Evolutionary conservation across 257 asterid species (phyloP), one percentile per base, ranked within the genome.

Genomic region (Paraleonurus japonicus): DNA sequence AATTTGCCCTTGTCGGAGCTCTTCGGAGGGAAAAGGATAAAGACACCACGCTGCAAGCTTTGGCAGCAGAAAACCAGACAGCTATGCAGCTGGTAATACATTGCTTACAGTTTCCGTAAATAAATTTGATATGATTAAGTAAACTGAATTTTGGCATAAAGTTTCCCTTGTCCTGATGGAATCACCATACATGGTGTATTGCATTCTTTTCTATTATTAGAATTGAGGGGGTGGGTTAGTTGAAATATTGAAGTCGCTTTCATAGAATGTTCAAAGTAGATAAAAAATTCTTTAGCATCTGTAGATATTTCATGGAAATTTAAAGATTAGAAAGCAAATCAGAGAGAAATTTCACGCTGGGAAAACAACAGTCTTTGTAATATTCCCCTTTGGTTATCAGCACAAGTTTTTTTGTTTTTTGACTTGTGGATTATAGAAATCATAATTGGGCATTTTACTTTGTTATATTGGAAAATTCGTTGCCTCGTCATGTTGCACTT

Each of bases 1-100:
- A 94, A 83, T 88, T 80, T 81, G 99, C 99, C 71, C 96, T 94
- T 77, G 88, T 91, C 20, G 99, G 99, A 68, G 96, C 96, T 61
- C 82, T 91, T 59, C 85, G 90, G 77, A 89, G 97, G 86, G 97
- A 88, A 61, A 85, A 86, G 73, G 98, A 94, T 71, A 91, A 94
- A 81, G 98, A 88, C 62, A 71, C 80, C 17, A 85, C 90, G 7
- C 64, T 94, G 30, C 88, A 88, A 79, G 86, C 95, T 24, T 79
- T 91, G 81, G 79, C 83, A 60, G 90, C 80, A 62, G 98, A 94
- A 83, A 87, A 76, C 77, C 89, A 89, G 85, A 90, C 96, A 69
- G 87, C 93, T 48, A 22, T 88, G 87, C 95, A 79, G 78, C 81
- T 94, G 94, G 99, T 94, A 87, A 74, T 88, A 63, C 10, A 70